Evolutionary conservation across 306 rosid genomes (phyloP), one percentile per base, ranked within the genome.

Genomic region (Begonia masoniana): DNA sequence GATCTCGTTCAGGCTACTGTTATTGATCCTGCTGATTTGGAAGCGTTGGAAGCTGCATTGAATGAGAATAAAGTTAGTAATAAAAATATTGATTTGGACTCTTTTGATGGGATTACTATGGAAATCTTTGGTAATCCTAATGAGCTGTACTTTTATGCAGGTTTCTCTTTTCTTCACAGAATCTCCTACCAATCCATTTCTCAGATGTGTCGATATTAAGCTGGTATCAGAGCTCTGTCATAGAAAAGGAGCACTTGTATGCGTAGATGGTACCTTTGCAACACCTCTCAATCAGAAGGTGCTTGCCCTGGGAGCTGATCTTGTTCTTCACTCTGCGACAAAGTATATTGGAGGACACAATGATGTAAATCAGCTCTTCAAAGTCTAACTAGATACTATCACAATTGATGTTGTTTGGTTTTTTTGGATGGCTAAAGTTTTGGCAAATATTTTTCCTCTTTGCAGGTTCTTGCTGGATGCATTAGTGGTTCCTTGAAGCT

Each of bases 101-200:
- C 23, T 47, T 50, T 4, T 55, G 13, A 36, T 39, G 57, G 61
- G 62, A 13, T 53, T 43, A 41, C 11, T 49, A 52, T 51, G 15
- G 24, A 56, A 26, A 10, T 43, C 8, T 5, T 31, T 42, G 66
- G 54, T 51, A 26, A 19, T 43, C 21, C 21, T 24, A 13, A 13
- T 61, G n/a, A 19, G 8, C 43, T 31, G 39, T 64, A 24, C 57
- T 15, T 62, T 10, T 16, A n/a, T 74, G 67, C 76, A 89, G 97
- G 94, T 85, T 63, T 80, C 95, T 57, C 71, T 89, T 36, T 89
- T 82, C 84, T 89, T 82, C 72, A 89, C 97, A 0, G 97, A 89
- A 70, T 89, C 97, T 65, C 97, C 97, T 39, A 89, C 97, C 51
- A 89, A 89, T 72, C 97, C 97, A 17, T 89, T 80, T 76, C 82